Evolutionary conservation across 371 early-diverging fungal species (phyloP), one percentile per base, ranked within the genome.

Genomic region (Mucor plumbeus): DNA sequence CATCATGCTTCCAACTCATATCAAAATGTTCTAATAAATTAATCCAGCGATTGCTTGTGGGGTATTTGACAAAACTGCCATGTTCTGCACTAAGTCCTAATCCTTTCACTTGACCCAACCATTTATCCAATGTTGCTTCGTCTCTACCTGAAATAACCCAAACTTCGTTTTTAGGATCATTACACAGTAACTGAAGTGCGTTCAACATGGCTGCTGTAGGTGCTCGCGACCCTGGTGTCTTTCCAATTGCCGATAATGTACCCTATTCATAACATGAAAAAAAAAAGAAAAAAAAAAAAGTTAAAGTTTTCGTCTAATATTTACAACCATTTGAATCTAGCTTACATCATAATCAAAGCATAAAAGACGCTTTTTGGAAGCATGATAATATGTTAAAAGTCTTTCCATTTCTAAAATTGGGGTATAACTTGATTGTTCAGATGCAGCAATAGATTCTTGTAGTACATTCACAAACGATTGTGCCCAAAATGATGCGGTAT

Each of bases 401-500:
- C 65, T 61, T 1, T 80, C 73, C 7, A 74, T 48, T 59, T 91
- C 86, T 31, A 96, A 75, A 59, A 79, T 65, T 1, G 95, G 93
- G 1, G 94, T 94, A 10, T 92, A 79, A 26, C 79, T 83, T 6
- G 86, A 79, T 59, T 86, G 81, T n/a, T 87, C 86, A n/a, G 80
- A 73, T 33, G 76, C 77, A 9, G 70, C 73, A 35, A 79, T 75
- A 10, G 83, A 74, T 59, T 78, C 64, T 11, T 77, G 59, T 50
- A 90, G 60, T 54, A 83, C 91, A 33, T 85, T 79, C 56, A 96
- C 76, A 77, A 99, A 96, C 13, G 85, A 84, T 26, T 85, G 73
- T 5, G 97, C 99, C 99, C 99, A 99, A 76, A 91, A 90, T 19
- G 90, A 79, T 10, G 98, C 93, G 15, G 97, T 98, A 75, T 98